phyloP scores from a whole-genome alignment of 306 rosid genomes.

The Corylus avellana region DNA sequence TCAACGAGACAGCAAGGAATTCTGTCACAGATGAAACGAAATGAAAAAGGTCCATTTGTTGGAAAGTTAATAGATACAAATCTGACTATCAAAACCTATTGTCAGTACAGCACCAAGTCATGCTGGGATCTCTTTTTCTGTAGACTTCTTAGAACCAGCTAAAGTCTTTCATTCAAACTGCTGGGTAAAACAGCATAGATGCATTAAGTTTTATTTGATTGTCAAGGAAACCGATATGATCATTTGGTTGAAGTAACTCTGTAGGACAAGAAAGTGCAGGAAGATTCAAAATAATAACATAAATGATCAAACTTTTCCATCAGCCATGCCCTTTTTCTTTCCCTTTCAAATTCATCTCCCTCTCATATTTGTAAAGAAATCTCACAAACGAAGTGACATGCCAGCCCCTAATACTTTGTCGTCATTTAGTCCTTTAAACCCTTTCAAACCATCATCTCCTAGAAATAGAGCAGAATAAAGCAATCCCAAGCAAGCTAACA shows the following conservation, averaged over 20 bases:
- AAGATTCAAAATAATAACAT: background rate
- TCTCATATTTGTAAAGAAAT: no score
- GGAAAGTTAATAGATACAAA: background rate
- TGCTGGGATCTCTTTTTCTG: background rate
- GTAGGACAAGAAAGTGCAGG: background rate
- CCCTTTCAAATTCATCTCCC: no score
- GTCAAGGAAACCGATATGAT: background rate
- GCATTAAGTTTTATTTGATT: background rate
- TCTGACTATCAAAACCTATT: background rate
- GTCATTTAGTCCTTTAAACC: background rate
- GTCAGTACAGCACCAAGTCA: background rate
- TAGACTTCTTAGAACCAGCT: no score
- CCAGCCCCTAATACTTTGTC: no score
- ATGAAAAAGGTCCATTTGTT: background rate
- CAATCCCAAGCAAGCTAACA: background rate
- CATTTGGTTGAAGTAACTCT: background rate
- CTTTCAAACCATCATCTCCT: background rate
- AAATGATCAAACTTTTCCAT: background rate
- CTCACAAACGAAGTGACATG: no score
- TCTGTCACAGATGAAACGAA: conserved; percentile 10
- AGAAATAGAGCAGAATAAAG: background rate
- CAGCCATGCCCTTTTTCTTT: background rate
- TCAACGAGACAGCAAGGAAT: conserved; percentile 8
- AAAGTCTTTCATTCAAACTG: no score
- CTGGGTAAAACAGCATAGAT: no score